Conservation (phyloP, 2,329 filamentous ascomycete genomes). For the Botryosphaeria agaves region DNA sequence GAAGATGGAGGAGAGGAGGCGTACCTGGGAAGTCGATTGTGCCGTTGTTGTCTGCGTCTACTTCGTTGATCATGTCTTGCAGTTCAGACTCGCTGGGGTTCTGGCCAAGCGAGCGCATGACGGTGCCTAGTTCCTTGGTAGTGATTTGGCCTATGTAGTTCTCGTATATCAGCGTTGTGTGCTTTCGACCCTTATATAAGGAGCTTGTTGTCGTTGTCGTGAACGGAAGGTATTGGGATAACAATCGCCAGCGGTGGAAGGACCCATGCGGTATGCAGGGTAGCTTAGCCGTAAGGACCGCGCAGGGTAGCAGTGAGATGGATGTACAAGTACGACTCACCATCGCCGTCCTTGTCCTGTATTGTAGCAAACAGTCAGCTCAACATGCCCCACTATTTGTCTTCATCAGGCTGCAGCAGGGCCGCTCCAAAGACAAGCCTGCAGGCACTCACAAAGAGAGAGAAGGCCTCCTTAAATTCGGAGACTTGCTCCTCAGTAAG, state of each 20-base stretch:
- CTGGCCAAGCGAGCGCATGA: constrained; percentile 46
- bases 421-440: no score
- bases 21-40: constrained; percentile 46
- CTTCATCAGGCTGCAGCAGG: no score
- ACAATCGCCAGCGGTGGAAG: no score
- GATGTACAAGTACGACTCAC: constrained; percentile 17
- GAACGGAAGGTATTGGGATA: no score
- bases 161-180: constrained; percentile 2
- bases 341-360: constrained; percentile 42
- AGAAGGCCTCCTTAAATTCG: constrained; percentile 99
- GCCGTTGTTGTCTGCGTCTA: constrained; percentile 46
- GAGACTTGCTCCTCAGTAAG: constrained; percentile 99
- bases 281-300: no score
- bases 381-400: no score
- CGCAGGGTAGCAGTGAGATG: no score
- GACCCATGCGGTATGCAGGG: no score
- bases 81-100: constrained; percentile 45
- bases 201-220: no score
- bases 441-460: constrained; percentile 78
- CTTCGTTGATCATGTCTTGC: constrained; percentile 50
- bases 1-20: constrained; percentile 1
- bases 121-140: constrained; percentile 43
- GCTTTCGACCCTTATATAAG: no score
- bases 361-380: no score
- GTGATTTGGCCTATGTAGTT: constrained; percentile 39